Evolutionary conservation across 2,329 filamentous ascomycete genomes (phyloP), one percentile per base, ranked within the genome.

Genomic region (Aureobasidium sp.): DNA sequence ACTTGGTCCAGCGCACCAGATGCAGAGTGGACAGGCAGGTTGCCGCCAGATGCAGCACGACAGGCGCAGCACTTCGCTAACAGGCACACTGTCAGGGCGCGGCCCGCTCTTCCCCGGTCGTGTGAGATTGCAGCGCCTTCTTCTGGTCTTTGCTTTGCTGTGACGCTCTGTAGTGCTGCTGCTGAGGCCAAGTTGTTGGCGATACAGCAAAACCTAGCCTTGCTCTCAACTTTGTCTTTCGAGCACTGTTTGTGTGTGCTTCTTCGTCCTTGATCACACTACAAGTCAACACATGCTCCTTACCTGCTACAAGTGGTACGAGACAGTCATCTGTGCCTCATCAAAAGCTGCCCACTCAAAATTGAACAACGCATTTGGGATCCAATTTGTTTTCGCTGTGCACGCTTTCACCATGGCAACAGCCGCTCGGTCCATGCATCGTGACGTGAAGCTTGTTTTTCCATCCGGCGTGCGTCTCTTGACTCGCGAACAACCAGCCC

Each of bases 281-380:
- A 27, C 8, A 2, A 47, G 15, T 35, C 42, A 58, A 58, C 31
- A 24, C 22, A 48, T 39, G 31, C 31, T 48, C 40, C 54, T 48
- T 48, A 39, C 54, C 40, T 47, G 35, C 17, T 35, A 3, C 17
- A 11, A 48, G 45, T 27, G 11, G 19, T 45, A 24, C 40, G 37
- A 57, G 40, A 24, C 14, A 11, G 35, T 45, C 7, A 45, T 33
- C 40, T 57, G 39, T 57, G 54, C 40, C 27, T 48, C 52, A 31
- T 24, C 24, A 42, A 42, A 44, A 48, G n/a, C 42, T 48, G 42
- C 42, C 54, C 54, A 58, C 54, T 58, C 54, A 58, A 37, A 39
- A 37, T 17, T 14, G 54, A 48, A 58, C 54, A 58, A 33, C 54
- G 29, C 54, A 58, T 39, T 15, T 3, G 29, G 15, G 39, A 27